Base-by-base conservation (phyloP, 805 yeast genomes). In the Saccharomyces jurei region DNA sequence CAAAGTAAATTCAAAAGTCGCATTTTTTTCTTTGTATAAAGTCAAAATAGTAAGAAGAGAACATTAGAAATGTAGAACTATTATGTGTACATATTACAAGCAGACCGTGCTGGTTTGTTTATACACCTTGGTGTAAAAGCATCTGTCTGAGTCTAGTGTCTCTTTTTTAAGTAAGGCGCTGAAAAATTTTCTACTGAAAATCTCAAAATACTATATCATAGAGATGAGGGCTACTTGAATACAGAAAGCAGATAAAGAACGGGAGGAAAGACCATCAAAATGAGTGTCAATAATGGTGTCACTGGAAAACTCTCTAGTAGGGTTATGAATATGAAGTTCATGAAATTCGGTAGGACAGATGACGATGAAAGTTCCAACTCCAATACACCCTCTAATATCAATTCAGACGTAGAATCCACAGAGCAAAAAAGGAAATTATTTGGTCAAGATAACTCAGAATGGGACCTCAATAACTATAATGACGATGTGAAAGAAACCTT, bases 301-400 rank as follows among this genome's bases (percentile, higher is more conserved):
- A 66, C 65, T 46, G 74, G 71, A 14, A 67, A 69, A 49, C 71
- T 82, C 54, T 86, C 94, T 28, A 80, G 81, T 62, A 78, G 89
- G 63, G 87, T 89, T 62, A 74, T 85, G 82, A 86, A 84, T 79
- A 89, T 89, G 96, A 89, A 88, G 76, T 83, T 82, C 73, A 80
- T 82, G 83, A 73, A 68, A 49, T 67, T 76, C 31, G 80, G 78
- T 13, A 76, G 71, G 36, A 65, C 67, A 10, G 69, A 67, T 11
- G 65, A 62, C 53, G 63, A 64, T 48, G 71, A 66, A 49, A 78
- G 74, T 54, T 64, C 78, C 17, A 71, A 67, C 49, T 86, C 82
- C 50, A 51, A 47, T 13, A 56, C 55, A 3, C 49, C 49, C 2
- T 46, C 32, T 4, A 51, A 51, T 6, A 26, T 49, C 6, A 48